phyloP scores from a whole-genome alignment of 2,329 filamentous ascomycete species.

The Aureobasidium sp. region DNA sequence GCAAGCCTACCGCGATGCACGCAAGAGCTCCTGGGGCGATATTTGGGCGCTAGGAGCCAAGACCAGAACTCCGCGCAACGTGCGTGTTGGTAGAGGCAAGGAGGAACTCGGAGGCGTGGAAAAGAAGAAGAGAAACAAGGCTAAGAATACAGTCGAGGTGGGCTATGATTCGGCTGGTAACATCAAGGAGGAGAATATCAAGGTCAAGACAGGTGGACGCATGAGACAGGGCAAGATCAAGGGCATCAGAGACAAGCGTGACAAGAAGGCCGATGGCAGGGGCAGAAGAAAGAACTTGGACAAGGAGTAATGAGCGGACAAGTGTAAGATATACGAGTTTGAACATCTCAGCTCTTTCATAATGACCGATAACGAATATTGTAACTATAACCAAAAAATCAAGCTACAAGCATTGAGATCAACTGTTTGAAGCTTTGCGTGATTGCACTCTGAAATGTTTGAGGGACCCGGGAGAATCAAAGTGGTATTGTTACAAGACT shows the following conservation, averaged over 20 bases:
- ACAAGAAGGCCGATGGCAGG: conserved; percentile 23
- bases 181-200: conserved; percentile 19
- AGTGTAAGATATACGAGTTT: neutral
- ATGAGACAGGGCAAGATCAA: conserved; percentile 28
- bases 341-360: conserved; percentile 1
- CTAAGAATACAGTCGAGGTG: conserved; percentile 33
- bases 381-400: neutral
- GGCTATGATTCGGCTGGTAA: conserved; percentile 17
- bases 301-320: neutral
- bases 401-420: neutral
- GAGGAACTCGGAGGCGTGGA: conserved; percentile 15
- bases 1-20: conserved; percentile 82
- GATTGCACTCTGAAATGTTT: neutral
- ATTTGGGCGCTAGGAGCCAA: conserved; percentile 94
- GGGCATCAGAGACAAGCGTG: conserved; percentile 27
- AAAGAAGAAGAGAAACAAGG: conserved; percentile 17
- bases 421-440: neutral
- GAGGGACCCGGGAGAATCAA: neutral
- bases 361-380: neutral
- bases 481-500: conserved; percentile 6
- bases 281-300: conserved; percentile 9
- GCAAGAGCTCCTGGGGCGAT: conserved; percentile 87
- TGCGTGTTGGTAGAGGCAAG: conserved; percentile 47
- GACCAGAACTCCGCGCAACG: conserved; percentile 56
- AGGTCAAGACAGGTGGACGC: conserved; percentile 20